Conservation (phyloP, 208 protist genomes). For the Trypanosoma lewisi region DNA sequence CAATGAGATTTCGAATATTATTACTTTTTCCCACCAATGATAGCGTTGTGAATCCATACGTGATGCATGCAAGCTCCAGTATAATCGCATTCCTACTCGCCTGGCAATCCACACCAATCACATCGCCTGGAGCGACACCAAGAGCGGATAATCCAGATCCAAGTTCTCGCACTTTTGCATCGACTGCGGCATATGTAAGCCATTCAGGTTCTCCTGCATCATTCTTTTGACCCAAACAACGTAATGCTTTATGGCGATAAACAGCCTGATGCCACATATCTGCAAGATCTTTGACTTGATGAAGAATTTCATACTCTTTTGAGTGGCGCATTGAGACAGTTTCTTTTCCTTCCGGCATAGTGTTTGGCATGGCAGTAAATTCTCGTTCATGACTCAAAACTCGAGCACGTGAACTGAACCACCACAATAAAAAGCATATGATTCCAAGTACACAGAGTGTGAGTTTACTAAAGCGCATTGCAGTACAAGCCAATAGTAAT, state of each 20-base stretch:
- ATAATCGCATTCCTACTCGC: slow-evolving; percentile 49
- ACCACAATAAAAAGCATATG: slow-evolving; percentile 35
- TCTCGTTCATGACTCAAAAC: slow-evolving; percentile 35
- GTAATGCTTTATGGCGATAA: slow-evolving; percentile 42
- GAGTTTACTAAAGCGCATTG: slow-evolving; percentile 45
- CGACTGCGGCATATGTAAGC: slow-evolving; percentile 71
- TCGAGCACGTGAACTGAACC: slow-evolving; percentile 35
- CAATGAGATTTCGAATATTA: slow-evolving; percentile 61
- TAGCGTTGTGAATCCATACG: slow-evolving; percentile 71
- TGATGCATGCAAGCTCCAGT: slow-evolving; percentile 68
- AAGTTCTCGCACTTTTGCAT: slow-evolving; percentile 62
- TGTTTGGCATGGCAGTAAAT: slow-evolving; percentile 41
- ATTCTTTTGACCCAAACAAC: slow-evolving; percentile 59
- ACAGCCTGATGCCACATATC: slow-evolving; percentile 74
- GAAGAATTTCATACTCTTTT: slow-evolving; percentile 35
- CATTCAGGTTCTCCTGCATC: slow-evolving; percentile 53
- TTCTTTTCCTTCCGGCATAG: slow-evolving; percentile 41
- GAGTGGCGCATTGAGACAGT: slow-evolving; percentile 26
- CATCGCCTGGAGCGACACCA: slow-evolving; percentile 60
- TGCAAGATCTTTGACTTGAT: slow-evolving; percentile 37
- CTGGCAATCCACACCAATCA: slow-evolving; percentile 78
- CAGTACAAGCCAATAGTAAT: slow-evolving; percentile 29
- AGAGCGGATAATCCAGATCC: slow-evolving; percentile 60
- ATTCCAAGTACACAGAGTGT: slow-evolving; percentile 31
- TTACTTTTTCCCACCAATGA: slow-evolving; percentile 60